Conservation (phyloP, 2,329 filamentous ascomycete genomes). For the Whalleya microplaca region DNA sequence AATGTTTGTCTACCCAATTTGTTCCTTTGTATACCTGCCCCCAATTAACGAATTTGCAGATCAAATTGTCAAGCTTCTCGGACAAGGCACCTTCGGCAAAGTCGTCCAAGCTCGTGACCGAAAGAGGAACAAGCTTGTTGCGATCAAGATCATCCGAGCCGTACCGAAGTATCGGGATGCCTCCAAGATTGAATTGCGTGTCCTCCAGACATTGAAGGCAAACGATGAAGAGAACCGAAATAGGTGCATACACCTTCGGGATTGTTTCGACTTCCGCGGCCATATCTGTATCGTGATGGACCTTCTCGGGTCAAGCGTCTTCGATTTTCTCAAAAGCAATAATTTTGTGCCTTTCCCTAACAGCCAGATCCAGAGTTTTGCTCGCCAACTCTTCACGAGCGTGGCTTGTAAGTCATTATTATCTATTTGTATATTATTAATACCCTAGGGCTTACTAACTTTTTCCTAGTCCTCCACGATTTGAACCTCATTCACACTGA, state of each 20-base stretch:
- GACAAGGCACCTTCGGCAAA: constrained; percentile 97
- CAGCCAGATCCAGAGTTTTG: constrained; percentile 97
- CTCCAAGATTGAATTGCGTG: constrained; percentile 89
- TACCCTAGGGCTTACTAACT: constrained; percentile 30
- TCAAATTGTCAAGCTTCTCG: constrained; percentile 84
- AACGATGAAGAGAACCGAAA: constrained; percentile 94
- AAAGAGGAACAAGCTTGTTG: constrained; percentile 75
- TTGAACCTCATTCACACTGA: constrained; percentile 95
- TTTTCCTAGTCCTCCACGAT: constrained; percentile 81
- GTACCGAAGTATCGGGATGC: constrained; percentile 98
- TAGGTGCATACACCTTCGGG: constrained; percentile 92
- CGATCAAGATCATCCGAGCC: constrained; percentile 97
- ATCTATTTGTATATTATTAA: background rate
- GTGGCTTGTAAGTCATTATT: constrained; percentile 87
- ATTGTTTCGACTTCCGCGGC: constrained; percentile 96
- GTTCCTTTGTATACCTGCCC: background rate
- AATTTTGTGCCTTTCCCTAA: constrained; percentile 96
- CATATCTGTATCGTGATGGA: constrained; percentile 89
- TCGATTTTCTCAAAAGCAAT: constrained; percentile 96
- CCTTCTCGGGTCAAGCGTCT: constrained; percentile 89
- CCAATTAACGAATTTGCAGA: constrained; percentile 56
- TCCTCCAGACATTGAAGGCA: constrained; percentile 86
- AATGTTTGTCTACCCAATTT: constrained; percentile 67
- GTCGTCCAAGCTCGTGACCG: constrained; percentile 91
- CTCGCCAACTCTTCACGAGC: constrained; percentile 93